Conservation (phyloP, 805 yeast species). For the Ogataea pignaliae region DNA sequence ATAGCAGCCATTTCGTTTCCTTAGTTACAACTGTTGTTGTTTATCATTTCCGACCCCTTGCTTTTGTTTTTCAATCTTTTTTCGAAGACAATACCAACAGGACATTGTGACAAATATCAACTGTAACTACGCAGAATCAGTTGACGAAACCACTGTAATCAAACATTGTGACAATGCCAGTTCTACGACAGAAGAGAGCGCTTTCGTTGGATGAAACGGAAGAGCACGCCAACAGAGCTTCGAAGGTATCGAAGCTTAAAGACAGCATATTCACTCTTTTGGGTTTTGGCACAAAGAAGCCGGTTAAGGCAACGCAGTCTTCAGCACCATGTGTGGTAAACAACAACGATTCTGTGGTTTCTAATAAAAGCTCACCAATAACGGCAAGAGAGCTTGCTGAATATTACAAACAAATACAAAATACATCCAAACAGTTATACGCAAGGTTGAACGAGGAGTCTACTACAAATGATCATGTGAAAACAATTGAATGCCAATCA, state of each 20-base stretch:
- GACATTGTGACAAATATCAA: too few relatives aligned
- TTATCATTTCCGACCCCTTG: too few relatives aligned
- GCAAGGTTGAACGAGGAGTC: slow-evolving; percentile 11
- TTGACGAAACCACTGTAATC: too few relatives aligned
- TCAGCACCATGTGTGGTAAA: too few relatives aligned
- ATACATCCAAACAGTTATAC: slow-evolving; percentile 16
- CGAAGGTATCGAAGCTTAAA: slow-evolving; percentile 5
- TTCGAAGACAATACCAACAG: too few relatives aligned
- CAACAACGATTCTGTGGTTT: too few relatives aligned
- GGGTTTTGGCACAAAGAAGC: background rate
- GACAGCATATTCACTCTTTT: slow-evolving; percentile 1
- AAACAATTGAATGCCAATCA: too few relatives aligned
- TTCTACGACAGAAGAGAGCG: slow-evolving; percentile 1
- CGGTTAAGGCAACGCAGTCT: too few relatives aligned
- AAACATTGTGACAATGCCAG: background rate
- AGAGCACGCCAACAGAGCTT: background rate
- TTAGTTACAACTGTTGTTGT: too few relatives aligned
- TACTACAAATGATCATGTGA: slow-evolving; percentile 1
- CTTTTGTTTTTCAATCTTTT: too few relatives aligned
- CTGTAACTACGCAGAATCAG: too few relatives aligned
- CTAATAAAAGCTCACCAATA: slow-evolving; percentile 5
- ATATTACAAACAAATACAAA: slow-evolving; percentile 24
- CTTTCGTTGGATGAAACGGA: background rate
- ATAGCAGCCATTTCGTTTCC: too few relatives aligned
- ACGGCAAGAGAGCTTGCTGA: slow-evolving; percentile 26